These are phyloP conservation scores for Neurospora intermedia DNA, from an alignment of 495 filamentous ascomycete genomes.

Conservation along the genomic window DNA sequence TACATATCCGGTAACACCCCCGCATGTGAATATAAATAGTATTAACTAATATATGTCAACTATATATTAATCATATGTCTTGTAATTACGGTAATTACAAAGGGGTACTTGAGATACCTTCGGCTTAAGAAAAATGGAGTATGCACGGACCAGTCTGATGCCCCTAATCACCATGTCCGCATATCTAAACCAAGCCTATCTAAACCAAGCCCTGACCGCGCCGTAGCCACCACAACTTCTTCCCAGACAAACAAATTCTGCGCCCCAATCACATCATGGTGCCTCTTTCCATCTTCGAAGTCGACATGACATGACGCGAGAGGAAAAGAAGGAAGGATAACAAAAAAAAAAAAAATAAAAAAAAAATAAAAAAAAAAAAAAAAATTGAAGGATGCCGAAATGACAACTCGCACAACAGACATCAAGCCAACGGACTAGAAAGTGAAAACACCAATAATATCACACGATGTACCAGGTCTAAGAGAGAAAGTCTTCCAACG, in stretches of 20 bases:
- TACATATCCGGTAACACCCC: too few relatives aligned
- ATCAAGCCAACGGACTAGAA: background rate
- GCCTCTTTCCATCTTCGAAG: background rate
- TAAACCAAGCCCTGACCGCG: background rate
- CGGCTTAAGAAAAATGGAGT: too few relatives aligned
- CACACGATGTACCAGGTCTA: background rate
- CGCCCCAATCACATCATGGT: background rate
- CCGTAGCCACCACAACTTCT: background rate
- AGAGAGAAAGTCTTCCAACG: background rate
- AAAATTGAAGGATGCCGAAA: background rate
- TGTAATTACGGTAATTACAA: too few relatives aligned
- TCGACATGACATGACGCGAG: background rate
- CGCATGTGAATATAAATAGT: too few relatives aligned
- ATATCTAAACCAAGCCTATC: too few relatives aligned
- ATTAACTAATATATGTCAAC: too few relatives aligned
- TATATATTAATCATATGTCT: too few relatives aligned
- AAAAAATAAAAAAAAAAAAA: background rate
- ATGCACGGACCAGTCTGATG: too few relatives aligned
- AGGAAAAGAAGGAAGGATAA: background rate
- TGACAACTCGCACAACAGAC: background rate
- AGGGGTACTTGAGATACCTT: too few relatives aligned
- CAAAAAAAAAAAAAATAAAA: background rate
- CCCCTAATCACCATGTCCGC: too few relatives aligned
- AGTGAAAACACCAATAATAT: background rate
- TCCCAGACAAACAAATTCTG: background rate